These are phyloP conservation scores for Talaromyces amestolkiae DNA, from an alignment of 2,329 filamentous ascomycete genomes.

Conservation along the genomic window DNA sequence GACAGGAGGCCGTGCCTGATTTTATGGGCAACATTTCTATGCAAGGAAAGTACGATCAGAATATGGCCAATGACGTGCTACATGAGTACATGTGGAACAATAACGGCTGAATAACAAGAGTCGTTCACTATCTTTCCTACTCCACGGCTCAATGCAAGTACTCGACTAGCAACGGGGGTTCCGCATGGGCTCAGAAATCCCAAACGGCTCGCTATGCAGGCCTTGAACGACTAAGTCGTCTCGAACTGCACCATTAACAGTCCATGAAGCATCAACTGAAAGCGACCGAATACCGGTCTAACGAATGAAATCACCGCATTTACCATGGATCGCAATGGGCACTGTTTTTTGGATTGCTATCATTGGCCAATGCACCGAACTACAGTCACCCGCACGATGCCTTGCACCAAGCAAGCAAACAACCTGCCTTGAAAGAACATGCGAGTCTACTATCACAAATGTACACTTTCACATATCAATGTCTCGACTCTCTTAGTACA, in stretches of 20 bases:
- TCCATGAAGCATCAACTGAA: background rate
- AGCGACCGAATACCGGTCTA: no score
- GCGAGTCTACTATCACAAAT: background rate
- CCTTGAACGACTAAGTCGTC: background rate
- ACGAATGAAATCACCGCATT: background rate
- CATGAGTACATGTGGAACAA: conserved; percentile 14
- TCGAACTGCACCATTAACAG: background rate
- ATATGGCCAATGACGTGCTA: conserved; percentile 3
- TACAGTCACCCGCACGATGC: background rate
- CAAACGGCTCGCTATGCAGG: background rate
- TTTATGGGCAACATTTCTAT: background rate
- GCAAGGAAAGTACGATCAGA: conserved; percentile 1
- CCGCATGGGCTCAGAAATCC: background rate
- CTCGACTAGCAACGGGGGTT: background rate
- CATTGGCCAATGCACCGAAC: background rate
- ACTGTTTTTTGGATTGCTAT: background rate
- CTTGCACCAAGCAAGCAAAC: background rate
- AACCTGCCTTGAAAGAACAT: background rate
- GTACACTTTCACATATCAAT: background rate
- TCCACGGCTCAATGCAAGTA: background rate
- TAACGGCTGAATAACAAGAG: background rate
- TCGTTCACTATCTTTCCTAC: background rate
- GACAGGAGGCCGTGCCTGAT: background rate
- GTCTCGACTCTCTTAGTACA: background rate
- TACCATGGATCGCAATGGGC: background rate